Base-by-base conservation (phyloP, 2,329 filamentous ascomycete species). In the Sarocladium oryzae region DNA sequence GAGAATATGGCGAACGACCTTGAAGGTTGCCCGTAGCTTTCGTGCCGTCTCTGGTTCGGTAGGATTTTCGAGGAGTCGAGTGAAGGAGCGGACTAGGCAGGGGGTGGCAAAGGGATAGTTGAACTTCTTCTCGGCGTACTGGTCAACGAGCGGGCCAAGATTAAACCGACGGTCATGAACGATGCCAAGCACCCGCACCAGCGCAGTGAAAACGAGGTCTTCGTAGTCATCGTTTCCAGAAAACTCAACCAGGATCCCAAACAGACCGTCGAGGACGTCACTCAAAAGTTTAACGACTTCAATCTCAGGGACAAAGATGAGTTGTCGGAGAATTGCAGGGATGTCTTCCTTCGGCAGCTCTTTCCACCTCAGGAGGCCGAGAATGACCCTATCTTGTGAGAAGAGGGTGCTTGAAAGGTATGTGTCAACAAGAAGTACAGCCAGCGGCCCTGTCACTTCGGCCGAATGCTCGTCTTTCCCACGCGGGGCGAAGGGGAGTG, bases 161-260 rank as follows among this genome's bases (percentile, higher is more conserved):
- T 96, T 95, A 73, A 96, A 99, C 50, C 93, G 81, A 56, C 93
- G 82, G 66, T 99, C 93, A 63, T 96, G 89, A 4, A 96, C 89
- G 61, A 97, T 97, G 35, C 89, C 89, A 40, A 99, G 74, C 2
- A 97, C 89, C 36, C 87, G 86, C 20, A 97, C 89, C 50, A 99
- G 72, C 3, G 91, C 88, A 48, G 88, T 89, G 66, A 99, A 97
- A 2, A 96, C 85, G 15, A 96, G 70, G 61, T 97, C 92, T 62
- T 97, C 93, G 56, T 90, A 91, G 62, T 95, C 89, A 56, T 95
- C 89, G 57, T 89, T 89, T 9, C 89, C 89, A n/a, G 89, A 84
- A 61, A 95, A 85, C 59, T 96, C 90, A 26, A 95, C 88, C 24
- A 97, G 74, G 24, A 96, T 90, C 5, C 89, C 86, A 63, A 99